phyloP scores from a whole-genome alignment of 208 protist genomes.

The Crithidia expoeki region DNA sequence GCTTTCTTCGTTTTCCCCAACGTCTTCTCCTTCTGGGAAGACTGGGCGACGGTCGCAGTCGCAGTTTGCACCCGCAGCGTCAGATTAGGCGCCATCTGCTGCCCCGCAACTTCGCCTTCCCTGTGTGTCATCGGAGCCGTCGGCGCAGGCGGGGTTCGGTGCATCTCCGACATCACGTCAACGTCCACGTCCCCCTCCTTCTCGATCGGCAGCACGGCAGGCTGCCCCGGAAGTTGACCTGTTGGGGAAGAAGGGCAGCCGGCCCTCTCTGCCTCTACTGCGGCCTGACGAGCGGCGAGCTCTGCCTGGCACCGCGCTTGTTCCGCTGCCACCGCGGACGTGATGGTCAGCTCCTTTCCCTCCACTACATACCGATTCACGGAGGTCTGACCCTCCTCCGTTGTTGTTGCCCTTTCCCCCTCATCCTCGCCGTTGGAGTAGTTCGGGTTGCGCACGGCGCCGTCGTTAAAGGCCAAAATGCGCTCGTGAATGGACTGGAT shows the following conservation, averaged over 20 bases:
- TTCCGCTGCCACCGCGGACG: conserved; percentile 20
- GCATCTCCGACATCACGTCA: conserved; percentile 1
- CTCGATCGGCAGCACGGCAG: background rate
- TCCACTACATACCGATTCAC: conserved; percentile 1
- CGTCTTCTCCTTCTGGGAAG: background rate
- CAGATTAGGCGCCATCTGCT: background rate
- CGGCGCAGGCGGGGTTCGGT: background rate
- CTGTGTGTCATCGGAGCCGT: background rate
- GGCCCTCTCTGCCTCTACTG: conserved; percentile 12
- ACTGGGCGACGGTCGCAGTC: background rate
- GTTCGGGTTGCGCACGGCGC: conserved; percentile 4
- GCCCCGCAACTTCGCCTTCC: background rate
- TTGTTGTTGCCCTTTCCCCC: background rate
- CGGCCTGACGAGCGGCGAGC: conserved; percentile 9
- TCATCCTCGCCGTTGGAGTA: background rate
- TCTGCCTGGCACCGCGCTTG: conserved; percentile 5
- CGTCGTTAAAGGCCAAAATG: conserved; percentile 28
- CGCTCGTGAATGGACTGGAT: conserved; percentile 20
- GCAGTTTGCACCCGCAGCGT: background rate
- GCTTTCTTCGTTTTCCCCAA: background rate
- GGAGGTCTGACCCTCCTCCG: background rate
- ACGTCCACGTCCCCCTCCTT: conserved; percentile 22
- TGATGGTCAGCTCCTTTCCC: conserved; percentile 17
- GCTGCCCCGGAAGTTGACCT: background rate
- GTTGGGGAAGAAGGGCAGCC: background rate